Evolutionary conservation across 805 yeast genomes (phyloP), one percentile per base, ranked within the genome.

Genomic region (Nakazawaea laoshanensis): DNA sequence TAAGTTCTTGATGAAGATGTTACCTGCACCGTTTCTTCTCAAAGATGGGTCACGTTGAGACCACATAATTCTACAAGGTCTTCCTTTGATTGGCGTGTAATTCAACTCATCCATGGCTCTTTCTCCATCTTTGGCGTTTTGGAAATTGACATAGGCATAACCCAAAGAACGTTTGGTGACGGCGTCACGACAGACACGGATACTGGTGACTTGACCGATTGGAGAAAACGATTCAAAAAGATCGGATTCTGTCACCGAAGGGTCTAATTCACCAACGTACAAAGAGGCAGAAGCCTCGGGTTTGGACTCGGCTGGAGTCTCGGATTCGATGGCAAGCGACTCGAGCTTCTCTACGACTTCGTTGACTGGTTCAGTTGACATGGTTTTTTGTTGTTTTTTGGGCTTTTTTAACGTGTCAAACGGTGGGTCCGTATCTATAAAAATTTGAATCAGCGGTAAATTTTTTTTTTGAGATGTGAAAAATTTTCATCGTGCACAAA

Each of bases 1-100:
- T 66, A 92, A 77, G 77, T 92, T 92, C 79, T 92, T 92, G 70
- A 92, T 89, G 77, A 82, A 92, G 47, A 92, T 79, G 75, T 92
- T 92, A 55, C 96, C 96, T 44, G 85, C 81, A 61, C 96, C 96
- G 56, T 79, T 79, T 73, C 80, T 85, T 74, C 98, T 84, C 53
- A 78, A 62, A 42, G 95, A 74, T 45, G 98, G 97, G 61, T 92
- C 97, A 68, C 97, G 86, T 72, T 92, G 97, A 48, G 96, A 87
- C 96, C 97, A 87, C 97, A 92, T 92, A 70, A 92, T 89, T 66
- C 98, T 86, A 69, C 96, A 87, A 53, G 96, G 87, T 55, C 81
- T 85, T 55, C 96, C 96, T 63, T 88, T 88, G 67, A 92, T 78
- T 53, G 77, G 77, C 39, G 87, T 65, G 72, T 92, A 92, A 85